Conservation (phyloP, 2,329 filamentous ascomycete genomes). For the Madurella fahalii region DNA sequence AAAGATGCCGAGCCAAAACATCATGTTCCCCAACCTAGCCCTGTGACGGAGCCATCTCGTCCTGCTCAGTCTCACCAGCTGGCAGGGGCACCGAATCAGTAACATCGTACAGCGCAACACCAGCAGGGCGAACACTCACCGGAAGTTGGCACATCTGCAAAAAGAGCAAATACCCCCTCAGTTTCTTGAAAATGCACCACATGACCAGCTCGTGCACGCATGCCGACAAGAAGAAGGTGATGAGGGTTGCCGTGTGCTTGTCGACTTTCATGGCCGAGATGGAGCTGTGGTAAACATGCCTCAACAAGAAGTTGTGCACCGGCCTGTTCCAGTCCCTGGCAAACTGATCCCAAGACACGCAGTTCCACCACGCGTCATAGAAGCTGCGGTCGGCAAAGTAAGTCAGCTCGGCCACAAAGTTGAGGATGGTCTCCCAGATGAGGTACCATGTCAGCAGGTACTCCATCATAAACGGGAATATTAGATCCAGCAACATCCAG, state of each 20-base stretch:
- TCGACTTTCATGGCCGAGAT: slow-evolving; percentile 70
- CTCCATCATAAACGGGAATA: slow-evolving; percentile 76
- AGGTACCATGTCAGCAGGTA: slow-evolving; percentile 76
- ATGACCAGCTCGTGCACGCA: slow-evolving; percentile 73
- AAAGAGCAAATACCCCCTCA: slow-evolving; percentile 68
- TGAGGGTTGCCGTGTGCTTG: slow-evolving; percentile 66
- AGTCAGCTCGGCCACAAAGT: slow-evolving; percentile 72
- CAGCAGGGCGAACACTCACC: slow-evolving; percentile 30
- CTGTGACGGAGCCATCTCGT: slow-evolving; percentile 61
- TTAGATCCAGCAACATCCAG: slow-evolving; percentile 68
- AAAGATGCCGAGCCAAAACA: slow-evolving; percentile 78
- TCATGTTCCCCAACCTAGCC: slow-evolving; percentile 63
- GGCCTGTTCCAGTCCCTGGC: slow-evolving; percentile 77
- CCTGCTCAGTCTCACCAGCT: slow-evolving; percentile 62
- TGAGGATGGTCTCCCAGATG: slow-evolving; percentile 73
- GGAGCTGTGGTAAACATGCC: slow-evolving; percentile 75
- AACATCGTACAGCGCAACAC: background rate
- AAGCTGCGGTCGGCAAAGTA: slow-evolving; percentile 74
- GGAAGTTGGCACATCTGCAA: slow-evolving; percentile 72
- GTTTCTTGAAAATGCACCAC: slow-evolving; percentile 76
- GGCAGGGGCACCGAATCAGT: slow-evolving; percentile 5
- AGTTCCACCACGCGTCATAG: slow-evolving; percentile 63
- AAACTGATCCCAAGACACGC: slow-evolving; percentile 68
- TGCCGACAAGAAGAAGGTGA: slow-evolving; percentile 70
- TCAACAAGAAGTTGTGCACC: slow-evolving; percentile 71